Conservation (phyloP, 2,329 filamentous ascomycete species). For the Claviceps spartinae region DNA sequence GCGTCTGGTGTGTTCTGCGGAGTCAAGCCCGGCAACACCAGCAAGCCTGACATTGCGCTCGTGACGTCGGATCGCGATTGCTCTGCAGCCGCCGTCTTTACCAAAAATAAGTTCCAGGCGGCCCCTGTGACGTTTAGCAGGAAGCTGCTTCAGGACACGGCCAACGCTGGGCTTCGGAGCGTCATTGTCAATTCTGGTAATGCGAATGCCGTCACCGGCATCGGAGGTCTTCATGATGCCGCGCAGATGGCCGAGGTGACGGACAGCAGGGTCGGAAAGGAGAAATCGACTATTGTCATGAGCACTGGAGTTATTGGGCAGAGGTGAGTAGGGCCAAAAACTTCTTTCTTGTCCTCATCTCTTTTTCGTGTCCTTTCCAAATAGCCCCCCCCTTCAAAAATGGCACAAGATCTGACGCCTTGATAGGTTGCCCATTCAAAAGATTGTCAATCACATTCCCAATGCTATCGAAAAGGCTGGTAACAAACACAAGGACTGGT, state of each 20-base stretch:
- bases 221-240: conserved; percentile 79
- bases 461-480: conserved; percentile 59
- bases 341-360: too few species aligned
- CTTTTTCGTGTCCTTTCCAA: too few species aligned
- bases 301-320: conserved; percentile 97
- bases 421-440: conserved; percentile 67
- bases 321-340: conserved; percentile 34
- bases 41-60: conserved; percentile 80
- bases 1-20: conserved; percentile 82
- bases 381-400: too few species aligned
- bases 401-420: not conserved
- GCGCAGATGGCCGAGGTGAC: conserved; percentile 67
- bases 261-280: conserved; percentile 44
- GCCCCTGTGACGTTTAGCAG: conserved; percentile 82
- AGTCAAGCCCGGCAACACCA: conserved; percentile 85
- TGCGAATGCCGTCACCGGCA: conserved; percentile 92
- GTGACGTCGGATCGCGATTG: conserved; percentile 78
- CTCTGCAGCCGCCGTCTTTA: conserved; percentile 84
- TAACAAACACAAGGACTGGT: conserved; percentile 70
- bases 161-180: conserved; percentile 58
- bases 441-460: conserved; percentile 75
- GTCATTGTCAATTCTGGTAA: conserved; percentile 93
- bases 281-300: conserved; percentile 74
- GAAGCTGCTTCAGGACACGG: conserved; percentile 51
- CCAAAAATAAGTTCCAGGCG: conserved; percentile 95